These are phyloP conservation scores for Oxytropis ochrocephala DNA, from an alignment of 306 rosid genomes.

Conservation along the genomic window DNA sequence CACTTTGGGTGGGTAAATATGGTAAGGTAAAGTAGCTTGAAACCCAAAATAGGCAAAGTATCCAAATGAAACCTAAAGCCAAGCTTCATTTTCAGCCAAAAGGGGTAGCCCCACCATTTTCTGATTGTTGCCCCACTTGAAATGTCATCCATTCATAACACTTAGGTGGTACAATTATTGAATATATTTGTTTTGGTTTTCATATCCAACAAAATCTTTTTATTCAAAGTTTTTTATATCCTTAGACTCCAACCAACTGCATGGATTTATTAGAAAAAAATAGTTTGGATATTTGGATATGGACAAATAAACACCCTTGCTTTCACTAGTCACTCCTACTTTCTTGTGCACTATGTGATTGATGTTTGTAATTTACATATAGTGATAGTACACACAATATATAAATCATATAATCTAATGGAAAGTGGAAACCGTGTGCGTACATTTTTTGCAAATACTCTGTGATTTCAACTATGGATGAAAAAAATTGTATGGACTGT, in stretches of 20 bases:
- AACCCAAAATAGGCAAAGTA: conserved; percentile 25
- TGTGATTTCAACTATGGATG: no score
- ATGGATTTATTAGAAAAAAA: conserved; percentile 8
- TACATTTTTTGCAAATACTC: no score
- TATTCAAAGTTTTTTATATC: conserved; percentile 22
- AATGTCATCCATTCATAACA: conserved; percentile 42
- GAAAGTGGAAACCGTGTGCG: no score
- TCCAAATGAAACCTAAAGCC: conserved; percentile 34
- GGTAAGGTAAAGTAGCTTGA: conserved; percentile 14
- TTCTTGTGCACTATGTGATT: not conserved
- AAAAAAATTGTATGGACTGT: no score
- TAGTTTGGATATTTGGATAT: not conserved
- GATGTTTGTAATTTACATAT: not conserved
- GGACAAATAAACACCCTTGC: conserved; percentile 4
- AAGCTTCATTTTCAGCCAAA: conserved; percentile 42
- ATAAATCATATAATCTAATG: no score
- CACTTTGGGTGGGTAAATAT: conserved; percentile 34
- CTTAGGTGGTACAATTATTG: conserved; percentile 55
- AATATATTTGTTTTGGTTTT: conserved; percentile 30
- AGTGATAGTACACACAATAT: no score
- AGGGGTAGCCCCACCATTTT: conserved; percentile 40
- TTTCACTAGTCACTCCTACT: conserved; percentile 10
- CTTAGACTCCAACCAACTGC: conserved; percentile 28
- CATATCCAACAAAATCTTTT: conserved; percentile 23
- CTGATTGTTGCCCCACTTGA: conserved; percentile 43